Conservation (phyloP, 129 eudicot genomes). For the Glebionis coronaria region DNA sequence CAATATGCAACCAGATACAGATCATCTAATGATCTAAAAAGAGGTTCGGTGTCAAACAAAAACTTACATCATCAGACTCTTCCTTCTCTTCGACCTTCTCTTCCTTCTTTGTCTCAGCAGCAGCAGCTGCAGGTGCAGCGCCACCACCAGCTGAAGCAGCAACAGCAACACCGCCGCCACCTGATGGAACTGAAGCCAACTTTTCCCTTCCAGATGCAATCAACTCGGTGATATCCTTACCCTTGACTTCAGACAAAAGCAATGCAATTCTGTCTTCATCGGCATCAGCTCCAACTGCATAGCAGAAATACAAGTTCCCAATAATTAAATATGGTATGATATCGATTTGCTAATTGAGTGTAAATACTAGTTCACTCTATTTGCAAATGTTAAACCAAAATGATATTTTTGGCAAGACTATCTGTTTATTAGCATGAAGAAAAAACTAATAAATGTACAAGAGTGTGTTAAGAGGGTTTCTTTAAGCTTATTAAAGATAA, state of each 20-base stretch:
- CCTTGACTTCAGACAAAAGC: conserved; percentile 54
- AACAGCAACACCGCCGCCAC: conserved; percentile 37
- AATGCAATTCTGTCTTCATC: conserved; percentile 59
- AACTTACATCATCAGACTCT: conserved; percentile 40
- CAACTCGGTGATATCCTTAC: conserved; percentile 58
- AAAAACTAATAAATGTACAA: no score
- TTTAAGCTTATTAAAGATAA: no score
- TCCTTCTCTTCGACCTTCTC: conserved; percentile 45
- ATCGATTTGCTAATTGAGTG: no score
- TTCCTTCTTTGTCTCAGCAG: conserved; percentile 36
- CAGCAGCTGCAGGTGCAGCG: conserved; percentile 39
- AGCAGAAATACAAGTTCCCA: conserved; percentile 19
- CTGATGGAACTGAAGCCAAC: conserved; percentile 47
- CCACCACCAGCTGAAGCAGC: conserved; percentile 32
- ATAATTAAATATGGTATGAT: no score
- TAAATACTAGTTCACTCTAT: no score
- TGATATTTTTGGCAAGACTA: no score
- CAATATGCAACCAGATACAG: neutral
- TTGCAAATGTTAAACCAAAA: no score
- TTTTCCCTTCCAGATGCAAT: conserved; percentile 44
- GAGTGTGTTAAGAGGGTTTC: no score
- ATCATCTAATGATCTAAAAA: neutral
- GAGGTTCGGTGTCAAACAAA: no score
- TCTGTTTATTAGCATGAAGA: no score
- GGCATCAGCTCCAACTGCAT: conserved; percentile 71